Conservation (phyloP, 2,329 filamentous ascomycete species). For the Monosporascus sp. region DNA sequence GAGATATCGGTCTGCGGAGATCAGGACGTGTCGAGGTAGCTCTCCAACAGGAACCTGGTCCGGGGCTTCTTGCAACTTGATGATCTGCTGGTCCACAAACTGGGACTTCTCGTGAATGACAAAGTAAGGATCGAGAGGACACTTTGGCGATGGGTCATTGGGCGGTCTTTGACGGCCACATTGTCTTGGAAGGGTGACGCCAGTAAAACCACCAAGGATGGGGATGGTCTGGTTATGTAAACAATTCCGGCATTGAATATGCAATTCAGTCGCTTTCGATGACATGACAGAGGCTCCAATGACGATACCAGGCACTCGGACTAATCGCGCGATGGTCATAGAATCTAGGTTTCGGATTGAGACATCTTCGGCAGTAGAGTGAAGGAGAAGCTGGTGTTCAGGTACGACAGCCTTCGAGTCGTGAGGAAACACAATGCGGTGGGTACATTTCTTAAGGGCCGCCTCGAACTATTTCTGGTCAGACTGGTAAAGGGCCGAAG, state of each 20-base stretch:
- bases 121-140: constrained; percentile 92
- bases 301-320: constrained; percentile 93
- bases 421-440: constrained; percentile 85
- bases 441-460: constrained; percentile 85
- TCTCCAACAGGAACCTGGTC: constrained; percentile 98
- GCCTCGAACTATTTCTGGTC: constrained; percentile 67
- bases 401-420: constrained; percentile 65
- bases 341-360: constrained; percentile 94
- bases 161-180: constrained; percentile 62
- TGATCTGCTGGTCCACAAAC: constrained; percentile 96
- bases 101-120: constrained; percentile 89
- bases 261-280: constrained; percentile 84
- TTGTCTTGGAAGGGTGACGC: constrained; percentile 74
- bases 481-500: constrained; percentile 2
- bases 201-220: constrained; percentile 81
- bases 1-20: constrained; percentile 93
- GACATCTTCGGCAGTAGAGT: constrained; percentile 84
- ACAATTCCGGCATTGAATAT: constrained; percentile 87
- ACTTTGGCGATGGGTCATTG: constrained; percentile 67
- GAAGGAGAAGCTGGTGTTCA: constrained; percentile 89
- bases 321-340: constrained; percentile 87
- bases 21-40: constrained; percentile 86
- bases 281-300: constrained; percentile 96
- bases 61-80: constrained; percentile 95
- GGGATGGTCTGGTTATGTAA: constrained; percentile 64